Conservation (phyloP, 129 eudicot species). For the Tanacetum coccineum region DNA sequence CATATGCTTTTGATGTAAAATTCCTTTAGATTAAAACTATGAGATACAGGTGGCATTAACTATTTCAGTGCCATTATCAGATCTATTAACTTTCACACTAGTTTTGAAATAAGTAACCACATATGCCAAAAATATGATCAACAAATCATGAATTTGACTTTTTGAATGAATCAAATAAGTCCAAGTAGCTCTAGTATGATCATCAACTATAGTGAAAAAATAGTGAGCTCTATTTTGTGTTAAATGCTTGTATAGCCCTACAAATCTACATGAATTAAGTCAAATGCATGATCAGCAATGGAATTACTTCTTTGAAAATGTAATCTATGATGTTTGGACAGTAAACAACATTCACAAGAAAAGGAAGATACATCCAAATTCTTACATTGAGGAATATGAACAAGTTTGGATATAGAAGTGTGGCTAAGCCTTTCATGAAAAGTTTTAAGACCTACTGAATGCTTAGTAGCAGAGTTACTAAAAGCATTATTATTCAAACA, state of each 20-base stretch:
- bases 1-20: neutral
- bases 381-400: no score
- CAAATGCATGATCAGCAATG: neutral
- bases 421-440: no score
- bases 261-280: neutral
- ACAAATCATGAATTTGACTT: neutral
- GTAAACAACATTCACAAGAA: neutral
- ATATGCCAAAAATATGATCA: neutral
- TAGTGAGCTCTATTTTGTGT: neutral
- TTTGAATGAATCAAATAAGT: neutral
- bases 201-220: neutral
- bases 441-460: no score
- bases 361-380: neutral
- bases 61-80: neutral
- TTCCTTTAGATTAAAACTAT: neutral
- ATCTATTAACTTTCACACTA: neutral
- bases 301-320: neutral
- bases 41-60: neutral
- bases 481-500: no score
- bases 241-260: neutral
- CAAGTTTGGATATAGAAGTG: no score
- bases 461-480: no score
- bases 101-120: neutral
- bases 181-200: neutral
- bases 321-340: neutral